Percentiles rank a stretch among this genome's conserved stretches.
Conservation (phyloP, 352 stramenopile species). For the Globisporangium yorkense region DNA sequence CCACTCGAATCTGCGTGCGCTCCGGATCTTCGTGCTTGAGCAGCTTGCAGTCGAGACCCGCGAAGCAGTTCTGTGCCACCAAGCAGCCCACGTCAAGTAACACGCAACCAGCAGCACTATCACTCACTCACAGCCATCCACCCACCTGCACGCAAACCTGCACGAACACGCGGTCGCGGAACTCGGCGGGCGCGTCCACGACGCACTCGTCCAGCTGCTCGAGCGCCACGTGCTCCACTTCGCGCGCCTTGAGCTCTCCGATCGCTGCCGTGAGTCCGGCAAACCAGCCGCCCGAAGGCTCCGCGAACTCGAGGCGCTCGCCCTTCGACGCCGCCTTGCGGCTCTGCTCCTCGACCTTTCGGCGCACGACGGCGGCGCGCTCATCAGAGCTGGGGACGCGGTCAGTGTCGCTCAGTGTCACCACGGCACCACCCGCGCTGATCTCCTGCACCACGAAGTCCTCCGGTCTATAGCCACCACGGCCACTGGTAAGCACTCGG, state of each 20-base stretch:
- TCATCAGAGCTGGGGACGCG: constrained; percentile 31
- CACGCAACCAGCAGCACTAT: neutral
- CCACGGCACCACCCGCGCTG: constrained; percentile 26
- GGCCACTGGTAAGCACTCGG: neutral
- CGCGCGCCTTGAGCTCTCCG: constrained; percentile 6
- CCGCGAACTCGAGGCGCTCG: constrained; percentile 41
- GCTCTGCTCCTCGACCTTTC: constrained; percentile 18
- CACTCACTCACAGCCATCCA: neutral
- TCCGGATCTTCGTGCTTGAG: constrained; percentile 16
- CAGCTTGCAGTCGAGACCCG: constrained; percentile 59
- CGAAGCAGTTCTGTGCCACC: constrained; percentile 43
- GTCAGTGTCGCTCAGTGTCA: constrained; percentile 23
- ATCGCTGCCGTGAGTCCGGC: constrained; percentile 29
- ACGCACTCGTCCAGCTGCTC: constrained; percentile 18
- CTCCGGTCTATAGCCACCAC: constrained; percentile 20
- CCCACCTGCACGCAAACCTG: constrained; percentile 72
- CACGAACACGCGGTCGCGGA: constrained; percentile 54
- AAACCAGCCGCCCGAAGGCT: constrained; percentile 46
- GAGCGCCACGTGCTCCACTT: constrained; percentile 20
- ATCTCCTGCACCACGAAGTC: constrained; percentile 79
- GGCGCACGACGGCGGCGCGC: constrained; percentile 24
- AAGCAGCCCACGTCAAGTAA: neutral
- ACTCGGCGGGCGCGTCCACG: constrained; percentile 34
- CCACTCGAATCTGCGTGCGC: constrained; percentile 36
- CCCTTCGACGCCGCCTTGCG: constrained; percentile 22